Evolutionary conservation across 371 early-diverging fungal species (phyloP).

Genomic region (Lichtheimia hyalospora): DNA sequence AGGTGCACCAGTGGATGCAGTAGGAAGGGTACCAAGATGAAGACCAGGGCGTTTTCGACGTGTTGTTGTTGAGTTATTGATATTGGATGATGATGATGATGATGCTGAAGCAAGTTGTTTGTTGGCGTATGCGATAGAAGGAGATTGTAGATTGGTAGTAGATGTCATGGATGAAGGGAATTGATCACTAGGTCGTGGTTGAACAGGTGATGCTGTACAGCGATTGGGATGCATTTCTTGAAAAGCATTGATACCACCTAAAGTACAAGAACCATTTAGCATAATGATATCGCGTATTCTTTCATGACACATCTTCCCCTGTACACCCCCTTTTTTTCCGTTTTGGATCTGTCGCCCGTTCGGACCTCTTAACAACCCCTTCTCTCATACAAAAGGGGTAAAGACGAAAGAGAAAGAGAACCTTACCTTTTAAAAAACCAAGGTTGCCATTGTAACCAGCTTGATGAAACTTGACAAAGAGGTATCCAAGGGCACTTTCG

Average conservation of each 20-base stretch:
- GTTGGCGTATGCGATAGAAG: constrained; percentile 1
- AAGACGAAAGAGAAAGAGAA: no score
- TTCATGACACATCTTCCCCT: constrained; percentile 1
- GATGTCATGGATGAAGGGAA: not conserved
- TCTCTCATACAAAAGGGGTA: no score
- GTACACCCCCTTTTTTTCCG: not conserved
- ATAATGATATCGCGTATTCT: not conserved
- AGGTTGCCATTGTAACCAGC: constrained; percentile 41
- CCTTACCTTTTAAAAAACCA: constrained; percentile 51
- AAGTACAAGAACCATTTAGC: not conserved
- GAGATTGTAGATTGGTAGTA: not conserved
- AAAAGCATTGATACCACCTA: constrained; percentile 11
- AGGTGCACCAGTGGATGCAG: constrained; percentile 9
- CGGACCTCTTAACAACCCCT: no score
- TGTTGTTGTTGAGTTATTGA: not conserved
- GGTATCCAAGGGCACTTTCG: constrained; percentile 42
- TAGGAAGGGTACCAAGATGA: constrained; percentile 22
- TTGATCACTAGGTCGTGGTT: not conserved
- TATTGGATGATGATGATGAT: not conserved
- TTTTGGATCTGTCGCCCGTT: not conserved
- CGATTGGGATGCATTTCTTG: constrained; percentile 5
- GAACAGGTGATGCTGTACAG: constrained; percentile 1
- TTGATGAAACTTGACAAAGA: constrained; percentile 35
- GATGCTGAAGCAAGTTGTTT: not conserved
- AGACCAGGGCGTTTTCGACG: constrained; percentile 33